Evolutionary conservation across 306 rosid genomes (phyloP), one percentile per base, ranked within the genome.

Genomic region (Leucaena leucocephala): DNA sequence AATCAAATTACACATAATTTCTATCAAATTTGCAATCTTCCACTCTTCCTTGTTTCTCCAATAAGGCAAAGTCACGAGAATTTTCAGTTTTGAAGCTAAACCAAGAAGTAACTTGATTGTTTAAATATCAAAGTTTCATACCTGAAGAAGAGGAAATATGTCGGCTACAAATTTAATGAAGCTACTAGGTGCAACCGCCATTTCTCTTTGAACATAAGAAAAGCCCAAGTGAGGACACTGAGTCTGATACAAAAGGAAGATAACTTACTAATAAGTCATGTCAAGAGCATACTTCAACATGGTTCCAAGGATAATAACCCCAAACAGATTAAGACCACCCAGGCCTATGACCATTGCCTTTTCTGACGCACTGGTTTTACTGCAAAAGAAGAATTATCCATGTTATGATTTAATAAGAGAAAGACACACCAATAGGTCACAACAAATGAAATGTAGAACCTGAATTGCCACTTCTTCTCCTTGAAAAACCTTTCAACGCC

Each of bases 61-160:
- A 72, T 65, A 76, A 49, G 43, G 58, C 45, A 64, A 61, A 42
- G 45, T 50, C 40, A 38, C 35, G 76, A 45, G 83, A 33, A 64
- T 50, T 79, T 76, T 44, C 7, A 35, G 44, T 16, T 65, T 22
- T 27, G n/a, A 71, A 66, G 40, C 16, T 22, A 67, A 55, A 83
- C 48, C 76, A 45, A 44, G 57, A 21, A 52, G 64, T 36, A 77
- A 71, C 38, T 73, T 71, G 4, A 36, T 35, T 45, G 42, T 78
- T 81, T 68, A 65, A 55, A 73, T 71, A 84, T 40, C 64, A 33
- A 8, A 78, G 66, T 36, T 75, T 8, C 85, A 66, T 55, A 96
- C 99, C 98, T 93, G 97, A 72, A 95, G 98, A 76, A 95, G 87
- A 43, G 98, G 99, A 88, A 91, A 96, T 84, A 96, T 93, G 84